Evolutionary conservation across 768 basidiomycete species (phyloP).

Genomic region (Russula earlei): DNA sequence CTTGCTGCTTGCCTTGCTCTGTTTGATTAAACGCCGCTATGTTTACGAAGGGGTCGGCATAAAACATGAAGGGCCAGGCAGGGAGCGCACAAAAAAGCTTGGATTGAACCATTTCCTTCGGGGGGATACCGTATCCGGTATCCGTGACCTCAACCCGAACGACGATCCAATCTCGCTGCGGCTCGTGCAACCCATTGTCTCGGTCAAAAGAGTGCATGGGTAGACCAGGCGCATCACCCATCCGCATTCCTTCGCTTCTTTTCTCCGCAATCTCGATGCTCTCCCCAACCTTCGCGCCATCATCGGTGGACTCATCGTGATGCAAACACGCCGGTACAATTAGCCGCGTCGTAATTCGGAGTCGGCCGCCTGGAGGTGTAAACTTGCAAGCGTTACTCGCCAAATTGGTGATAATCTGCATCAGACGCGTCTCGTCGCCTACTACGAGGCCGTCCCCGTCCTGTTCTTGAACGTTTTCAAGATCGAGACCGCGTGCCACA

Average conservation of each 20-base stretch:
- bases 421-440: constrained; percentile 73
- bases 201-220: constrained; percentile 32
- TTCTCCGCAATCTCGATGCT: not conserved
- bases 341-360: constrained; percentile 59
- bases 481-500: constrained; percentile 46
- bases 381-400: constrained; percentile 81
- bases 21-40: constrained; percentile 71
- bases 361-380: constrained; percentile 57
- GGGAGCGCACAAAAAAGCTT: constrained; percentile 56
- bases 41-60: not conserved
- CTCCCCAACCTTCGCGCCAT: not conserved
- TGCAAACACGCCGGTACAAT: constrained; percentile 28
- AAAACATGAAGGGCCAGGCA: not conserved
- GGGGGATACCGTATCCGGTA: constrained; percentile 57
- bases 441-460: constrained; percentile 61
- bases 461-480: constrained; percentile 35
- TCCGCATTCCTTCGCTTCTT: not conserved
- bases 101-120: constrained; percentile 57
- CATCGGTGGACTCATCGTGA: not conserved
- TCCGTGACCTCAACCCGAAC: constrained; percentile 82
- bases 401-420: constrained; percentile 79
- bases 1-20: constrained; percentile 62
- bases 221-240: constrained; percentile 15
- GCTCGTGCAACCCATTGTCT: constrained; percentile 40
- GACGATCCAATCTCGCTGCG: constrained; percentile 52